Conservation (phyloP, 2,329 filamentous ascomycete species). For the Fusarium stilboides region DNA sequence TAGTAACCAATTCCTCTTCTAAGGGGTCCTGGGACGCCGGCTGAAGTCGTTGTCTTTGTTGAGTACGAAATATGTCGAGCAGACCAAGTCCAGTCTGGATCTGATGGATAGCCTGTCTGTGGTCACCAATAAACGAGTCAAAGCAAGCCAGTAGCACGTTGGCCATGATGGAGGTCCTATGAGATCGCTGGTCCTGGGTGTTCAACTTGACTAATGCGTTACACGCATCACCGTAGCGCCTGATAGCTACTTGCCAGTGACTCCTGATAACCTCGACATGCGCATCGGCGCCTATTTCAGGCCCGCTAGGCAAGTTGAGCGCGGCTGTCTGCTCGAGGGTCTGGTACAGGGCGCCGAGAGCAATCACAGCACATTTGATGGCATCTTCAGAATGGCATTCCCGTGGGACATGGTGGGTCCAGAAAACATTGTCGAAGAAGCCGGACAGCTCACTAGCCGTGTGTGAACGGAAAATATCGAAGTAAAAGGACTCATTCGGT, state of each 20-base stretch:
- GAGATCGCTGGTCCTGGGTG: conserved; percentile 61
- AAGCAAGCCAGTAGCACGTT: conserved; percentile 78
- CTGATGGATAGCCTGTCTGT: conserved; percentile 72
- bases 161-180: conserved; percentile 73
- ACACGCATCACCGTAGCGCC: conserved; percentile 71
- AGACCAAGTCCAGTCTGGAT: conserved; percentile 72
- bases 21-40: conserved; percentile 62
- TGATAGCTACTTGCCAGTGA: conserved; percentile 74
- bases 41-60: conserved; percentile 54
- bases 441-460: conserved; percentile 76
- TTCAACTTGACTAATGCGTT: conserved; percentile 64
- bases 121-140: conserved; percentile 76
- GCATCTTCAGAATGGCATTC: conserved; percentile 74
- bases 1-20: conserved; percentile 72
- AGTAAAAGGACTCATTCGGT: conserved; percentile 70
- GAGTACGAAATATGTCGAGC: conserved; percentile 66
- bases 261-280: conserved; percentile 55
- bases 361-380: conserved; percentile 76
- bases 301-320: conserved; percentile 57
- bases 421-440: conserved; percentile 77
- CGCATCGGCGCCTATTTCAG: conserved; percentile 31
- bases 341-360: conserved; percentile 77
- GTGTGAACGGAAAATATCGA: conserved; percentile 72
- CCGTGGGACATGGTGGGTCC: conserved; percentile 74
- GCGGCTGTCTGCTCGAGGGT: conserved; percentile 72